These are phyloP conservation scores for Elasticomyces elasticus DNA, from an alignment of 495 filamentous ascomycete genomes.

Conservation along the genomic window DNA sequence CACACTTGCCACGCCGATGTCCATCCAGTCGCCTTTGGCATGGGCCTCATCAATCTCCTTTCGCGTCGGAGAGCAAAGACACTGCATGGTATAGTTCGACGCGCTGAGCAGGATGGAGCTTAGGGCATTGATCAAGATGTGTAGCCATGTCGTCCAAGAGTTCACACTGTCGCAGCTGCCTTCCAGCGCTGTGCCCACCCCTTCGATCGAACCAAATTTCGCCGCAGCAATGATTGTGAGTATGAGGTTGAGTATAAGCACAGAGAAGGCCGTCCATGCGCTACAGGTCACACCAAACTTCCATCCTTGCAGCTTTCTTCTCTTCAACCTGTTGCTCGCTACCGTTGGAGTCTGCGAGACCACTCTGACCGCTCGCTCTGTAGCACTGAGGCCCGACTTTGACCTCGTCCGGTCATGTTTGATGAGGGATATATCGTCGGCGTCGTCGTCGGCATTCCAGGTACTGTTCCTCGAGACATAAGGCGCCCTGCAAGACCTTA, in stretches of 20 bases:
- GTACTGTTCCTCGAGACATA: constrained; percentile 1
- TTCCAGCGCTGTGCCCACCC: constrained; percentile 1
- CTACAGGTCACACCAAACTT: constrained; percentile 4
- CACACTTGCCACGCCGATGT: constrained; percentile 16
- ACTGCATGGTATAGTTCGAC: constrained; percentile 19
- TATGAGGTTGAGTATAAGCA: constrained; percentile 11
- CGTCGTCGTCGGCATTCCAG: neutral
- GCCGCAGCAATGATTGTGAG: neutral
- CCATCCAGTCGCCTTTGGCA: constrained; percentile 16
- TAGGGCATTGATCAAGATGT: constrained; percentile 15
- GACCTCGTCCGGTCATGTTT: neutral
- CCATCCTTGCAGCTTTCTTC: constrained; percentile 8
- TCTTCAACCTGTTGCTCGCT: constrained; percentile 3
- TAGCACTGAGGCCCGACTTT: neutral
- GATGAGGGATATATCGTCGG: constrained; percentile 2
- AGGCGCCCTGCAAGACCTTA: neutral
- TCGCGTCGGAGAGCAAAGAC: constrained; percentile 18
- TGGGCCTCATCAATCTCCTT: constrained; percentile 21
- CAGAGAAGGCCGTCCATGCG: neutral
- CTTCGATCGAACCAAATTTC: constrained; percentile 3
- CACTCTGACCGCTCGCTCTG: neutral
- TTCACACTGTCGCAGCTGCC: constrained; percentile 8
- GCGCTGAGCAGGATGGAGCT: constrained; percentile 19
- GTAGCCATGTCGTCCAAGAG: constrained; percentile 1
- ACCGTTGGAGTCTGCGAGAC: neutral